A percentile compares a stretch with the other conserved stretches of the same genome.
phyloP scores from a whole-genome alignment of 345 rosid genomes.

The Erodium maritimum region DNA sequence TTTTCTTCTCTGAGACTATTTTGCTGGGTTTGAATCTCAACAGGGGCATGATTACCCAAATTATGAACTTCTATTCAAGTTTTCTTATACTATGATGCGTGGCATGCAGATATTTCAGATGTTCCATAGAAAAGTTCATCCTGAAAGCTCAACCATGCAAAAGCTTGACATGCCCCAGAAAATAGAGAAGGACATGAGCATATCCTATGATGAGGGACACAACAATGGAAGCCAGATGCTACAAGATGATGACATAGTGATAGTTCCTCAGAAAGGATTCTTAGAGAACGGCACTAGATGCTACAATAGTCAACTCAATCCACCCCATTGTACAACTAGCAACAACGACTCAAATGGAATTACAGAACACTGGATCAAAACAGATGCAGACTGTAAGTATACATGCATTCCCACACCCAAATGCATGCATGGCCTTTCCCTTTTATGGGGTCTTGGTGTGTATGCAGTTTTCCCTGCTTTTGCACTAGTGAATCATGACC shows the following conservation, averaged over 20 bases:
- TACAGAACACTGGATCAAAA: conserved; percentile 73
- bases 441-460: too few relatives aligned
- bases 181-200: conserved; percentile 24
- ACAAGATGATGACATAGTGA: conserved; percentile 23
- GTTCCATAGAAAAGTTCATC: conserved; percentile 79
- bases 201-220: conserved; percentile 14
- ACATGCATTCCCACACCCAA: neutral
- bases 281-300: conserved; percentile 19
- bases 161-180: conserved; percentile 28
- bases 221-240: conserved; percentile 24
- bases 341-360: conserved; percentile 45
- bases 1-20: neutral
- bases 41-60: neutral
- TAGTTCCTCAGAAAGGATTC: conserved; percentile 22
- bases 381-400: conserved; percentile 79
- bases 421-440: too few relatives aligned
- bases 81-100: conserved; percentile 3
- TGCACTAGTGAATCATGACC: too few relatives aligned
- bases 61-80: neutral
- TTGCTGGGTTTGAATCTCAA: neutral
- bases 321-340: conserved; percentile 23
- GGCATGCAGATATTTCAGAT: conserved; percentile 48
- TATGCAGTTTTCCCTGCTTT: too few relatives aligned
- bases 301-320: conserved; percentile 34
- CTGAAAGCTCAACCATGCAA: conserved; percentile 39